Conservation (phyloP, 441 rosid genomes). For the Flueggea neowawraea region DNA sequence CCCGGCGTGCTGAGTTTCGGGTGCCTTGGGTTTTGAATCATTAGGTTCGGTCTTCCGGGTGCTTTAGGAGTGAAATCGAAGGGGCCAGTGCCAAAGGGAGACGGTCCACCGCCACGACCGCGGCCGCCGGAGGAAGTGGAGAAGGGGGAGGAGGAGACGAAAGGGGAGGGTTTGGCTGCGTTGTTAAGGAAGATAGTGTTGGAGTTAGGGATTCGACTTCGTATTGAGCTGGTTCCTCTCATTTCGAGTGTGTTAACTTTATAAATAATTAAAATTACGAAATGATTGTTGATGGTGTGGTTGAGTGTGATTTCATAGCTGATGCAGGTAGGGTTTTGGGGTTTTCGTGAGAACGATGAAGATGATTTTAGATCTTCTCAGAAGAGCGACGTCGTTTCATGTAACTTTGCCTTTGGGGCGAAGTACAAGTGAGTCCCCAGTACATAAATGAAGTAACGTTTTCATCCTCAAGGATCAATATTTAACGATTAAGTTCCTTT, state of each 20-base stretch:
- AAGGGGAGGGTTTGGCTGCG: conserved; percentile 23
- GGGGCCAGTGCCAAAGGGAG: conserved; percentile 16
- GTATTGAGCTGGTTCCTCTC: conserved; percentile 45
- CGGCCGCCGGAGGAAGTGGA: conserved; percentile 47
- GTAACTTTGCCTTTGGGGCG: too few relatives aligned
- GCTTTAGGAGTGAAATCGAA: conserved; percentile 20
- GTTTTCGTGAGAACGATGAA: too few relatives aligned
- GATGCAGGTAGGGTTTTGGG: too few relatives aligned
- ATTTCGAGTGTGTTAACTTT: conserved; percentile 15
- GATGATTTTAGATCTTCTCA: too few relatives aligned
- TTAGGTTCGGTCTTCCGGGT: conserved; percentile 13
- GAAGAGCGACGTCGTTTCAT: too few relatives aligned
- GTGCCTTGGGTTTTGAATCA: conserved; percentile 16
- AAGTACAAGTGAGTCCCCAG: too few relatives aligned
- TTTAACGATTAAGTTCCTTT: too few relatives aligned
- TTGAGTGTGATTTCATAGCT: too few relatives aligned
- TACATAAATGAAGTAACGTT: too few relatives aligned
- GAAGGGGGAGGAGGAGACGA: conserved; percentile 43
- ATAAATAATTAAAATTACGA: too few relatives aligned
- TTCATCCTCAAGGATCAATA: too few relatives aligned
- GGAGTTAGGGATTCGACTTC: conserved; percentile 41
- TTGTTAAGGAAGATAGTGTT: conserved; percentile 19
- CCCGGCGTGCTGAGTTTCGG: conserved; percentile 26
- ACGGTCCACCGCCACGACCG: conserved; percentile 32
- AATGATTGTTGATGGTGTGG: too few relatives aligned